These are phyloP conservation scores for Naganishia antarctica DNA, from an alignment of 768 basidiomycete species.

Conservation along the genomic window DNA sequence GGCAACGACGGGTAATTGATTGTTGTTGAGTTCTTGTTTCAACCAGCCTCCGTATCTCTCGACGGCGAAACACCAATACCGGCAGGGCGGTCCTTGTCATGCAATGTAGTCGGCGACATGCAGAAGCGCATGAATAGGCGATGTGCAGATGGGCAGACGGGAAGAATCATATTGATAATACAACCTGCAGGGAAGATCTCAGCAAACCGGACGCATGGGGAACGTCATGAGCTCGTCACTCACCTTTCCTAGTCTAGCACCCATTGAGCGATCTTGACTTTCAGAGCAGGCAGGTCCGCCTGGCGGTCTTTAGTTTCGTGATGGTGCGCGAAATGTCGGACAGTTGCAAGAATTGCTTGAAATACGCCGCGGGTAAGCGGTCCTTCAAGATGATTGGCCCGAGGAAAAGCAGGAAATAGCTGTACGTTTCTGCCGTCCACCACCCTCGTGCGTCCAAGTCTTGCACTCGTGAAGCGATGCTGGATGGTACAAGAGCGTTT, in stretches of 20 bases:
- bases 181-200: too few relatives aligned
- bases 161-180: not conserved
- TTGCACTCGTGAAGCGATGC: not conserved
- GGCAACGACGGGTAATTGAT: not conserved
- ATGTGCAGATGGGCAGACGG: conserved; percentile 43
- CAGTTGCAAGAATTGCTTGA: conserved; percentile 15
- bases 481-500: not conserved
- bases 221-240: too few relatives aligned
- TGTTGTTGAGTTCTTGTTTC: not conserved
- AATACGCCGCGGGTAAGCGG: conserved; percentile 18
- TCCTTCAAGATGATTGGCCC: conserved; percentile 32
- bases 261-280: conserved; percentile 16
- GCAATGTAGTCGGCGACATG: conserved; percentile 48
- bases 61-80: conserved; percentile 50
- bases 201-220: too few relatives aligned
- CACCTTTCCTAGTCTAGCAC: conserved; percentile 48
- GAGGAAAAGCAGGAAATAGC: conserved; percentile 36
- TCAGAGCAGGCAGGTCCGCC: not conserved
- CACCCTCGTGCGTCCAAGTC: not conserved
- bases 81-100: conserved; percentile 48
- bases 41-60: conserved; percentile 38
- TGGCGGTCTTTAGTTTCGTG: not conserved
- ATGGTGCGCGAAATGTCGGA: conserved; percentile 1
- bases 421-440: conserved; percentile 36
- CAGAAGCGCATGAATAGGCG: conserved; percentile 49